A percentile compares a stretch with the other conserved stretches of the same genome.
Conservation (phyloP, 148 eudicot genomes). For the Spergularia marina region DNA sequence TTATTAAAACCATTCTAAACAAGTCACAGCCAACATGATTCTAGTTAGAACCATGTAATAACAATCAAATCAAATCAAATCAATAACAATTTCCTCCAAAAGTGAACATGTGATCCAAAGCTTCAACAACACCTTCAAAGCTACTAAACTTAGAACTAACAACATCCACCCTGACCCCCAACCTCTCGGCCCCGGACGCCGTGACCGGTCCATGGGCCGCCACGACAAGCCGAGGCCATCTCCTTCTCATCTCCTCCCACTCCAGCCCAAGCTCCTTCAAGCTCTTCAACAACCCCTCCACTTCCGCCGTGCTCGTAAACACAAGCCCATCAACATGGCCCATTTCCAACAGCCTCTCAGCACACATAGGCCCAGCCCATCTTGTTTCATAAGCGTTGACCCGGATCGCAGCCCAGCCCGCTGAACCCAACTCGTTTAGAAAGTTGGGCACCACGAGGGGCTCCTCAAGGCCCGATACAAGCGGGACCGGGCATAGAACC, state of each 20-base stretch:
- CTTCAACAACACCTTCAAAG: conserved; percentile 70
- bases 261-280: conserved; percentile 52
- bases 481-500: conserved; percentile 69
- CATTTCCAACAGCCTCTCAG: conserved; percentile 32
- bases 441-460: conserved; percentile 69
- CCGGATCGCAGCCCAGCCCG: conserved; percentile 58
- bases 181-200: conserved; percentile 70
- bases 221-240: conserved; percentile 55
- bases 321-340: conserved; percentile 55
- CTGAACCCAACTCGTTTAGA: conserved; percentile 32
- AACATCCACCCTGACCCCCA: conserved; percentile 77
- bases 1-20: too few relatives aligned
- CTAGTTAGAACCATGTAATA: background rate
- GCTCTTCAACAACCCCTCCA: conserved; percentile 78
- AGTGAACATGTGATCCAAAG: conserved; percentile 37
- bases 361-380: conserved; percentile 65
- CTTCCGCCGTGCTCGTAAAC: conserved; percentile 84
- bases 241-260: conserved; percentile 53
- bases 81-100: background rate
- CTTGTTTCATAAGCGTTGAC: conserved; percentile 62
- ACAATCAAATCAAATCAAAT: background rate
- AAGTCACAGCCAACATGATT: too few relatives aligned
- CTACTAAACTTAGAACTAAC: conserved; percentile 63
- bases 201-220: conserved; percentile 90
- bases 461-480: conserved; percentile 56